These are phyloP conservation scores for Boletellus ananas DNA, from an alignment of 768 basidiomycete species.

Conservation along the genomic window DNA sequence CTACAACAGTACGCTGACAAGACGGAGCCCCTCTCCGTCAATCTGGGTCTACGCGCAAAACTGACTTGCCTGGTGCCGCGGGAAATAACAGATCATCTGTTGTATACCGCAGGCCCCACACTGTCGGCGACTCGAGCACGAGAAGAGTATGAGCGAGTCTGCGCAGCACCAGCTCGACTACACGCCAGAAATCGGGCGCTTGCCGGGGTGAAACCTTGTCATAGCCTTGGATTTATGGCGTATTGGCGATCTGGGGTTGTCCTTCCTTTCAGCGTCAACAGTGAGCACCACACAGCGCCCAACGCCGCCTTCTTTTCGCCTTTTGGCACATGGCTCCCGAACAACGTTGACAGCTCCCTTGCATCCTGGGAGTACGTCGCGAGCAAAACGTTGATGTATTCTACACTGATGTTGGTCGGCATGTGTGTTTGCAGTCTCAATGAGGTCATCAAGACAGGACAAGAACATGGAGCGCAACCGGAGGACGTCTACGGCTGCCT, in stretches of 20 bases:
- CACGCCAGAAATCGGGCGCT: conserved; percentile 41
- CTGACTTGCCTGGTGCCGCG: conserved; percentile 21
- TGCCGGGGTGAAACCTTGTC: conserved; percentile 36
- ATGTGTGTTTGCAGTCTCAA: conserved; percentile 31
- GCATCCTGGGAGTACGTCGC: conserved; percentile 45
- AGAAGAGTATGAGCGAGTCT: conserved; percentile 28
- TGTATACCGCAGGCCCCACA: conserved; percentile 23
- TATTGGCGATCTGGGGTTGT: conserved; percentile 41
- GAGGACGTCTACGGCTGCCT: conserved; percentile 49
- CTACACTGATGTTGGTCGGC: neutral
- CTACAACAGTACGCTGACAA: conserved; percentile 12
- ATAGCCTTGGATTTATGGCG: conserved; percentile 38
- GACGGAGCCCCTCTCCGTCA: conserved; percentile 11
- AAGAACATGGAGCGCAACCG: conserved; percentile 30
- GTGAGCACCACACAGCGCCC: conserved; percentile 35
- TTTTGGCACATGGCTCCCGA: conserved; percentile 40
- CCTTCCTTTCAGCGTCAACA: conserved; percentile 40
- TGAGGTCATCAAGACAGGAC: conserved; percentile 36
- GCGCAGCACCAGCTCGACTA: conserved; percentile 33
- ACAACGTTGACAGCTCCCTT: conserved; percentile 38
- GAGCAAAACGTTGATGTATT: neutral
- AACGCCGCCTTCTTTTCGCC: conserved; percentile 45
- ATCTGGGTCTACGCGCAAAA: conserved; percentile 13
- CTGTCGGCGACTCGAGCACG: conserved; percentile 21
- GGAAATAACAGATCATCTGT: conserved; percentile 28